A percentile compares a stretch with the other conserved stretches of the same genome.
These are phyloP conservation scores for Hibiscus tridactylites DNA, from an alignment of 345 rosid species.

Conservation along the genomic window DNA sequence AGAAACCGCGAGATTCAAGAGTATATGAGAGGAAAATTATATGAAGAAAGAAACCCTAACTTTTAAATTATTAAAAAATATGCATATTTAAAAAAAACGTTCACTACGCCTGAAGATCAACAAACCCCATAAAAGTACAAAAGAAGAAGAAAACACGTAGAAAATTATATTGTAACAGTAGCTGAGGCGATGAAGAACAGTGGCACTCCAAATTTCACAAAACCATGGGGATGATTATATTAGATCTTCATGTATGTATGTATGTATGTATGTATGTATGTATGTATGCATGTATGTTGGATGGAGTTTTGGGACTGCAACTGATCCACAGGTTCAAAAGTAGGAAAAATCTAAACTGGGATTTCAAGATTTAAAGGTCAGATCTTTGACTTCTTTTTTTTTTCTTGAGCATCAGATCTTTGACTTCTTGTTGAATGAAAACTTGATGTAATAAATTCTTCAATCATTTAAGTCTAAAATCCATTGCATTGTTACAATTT, in stretches of 20 bases:
- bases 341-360: neutral
- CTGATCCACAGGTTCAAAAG: slow-evolving; percentile 9
- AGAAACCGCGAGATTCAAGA: slow-evolving; percentile 40
- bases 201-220: slow-evolving; percentile 19
- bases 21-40: neutral
- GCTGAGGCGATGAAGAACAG: slow-evolving; percentile 7
- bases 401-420: too few species aligned
- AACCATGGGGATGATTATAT: neutral
- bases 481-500: neutral
- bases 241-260: neutral
- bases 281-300: too few species aligned
- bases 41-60: neutral
- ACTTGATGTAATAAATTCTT: neutral
- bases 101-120: neutral
- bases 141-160: neutral
- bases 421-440: neutral
- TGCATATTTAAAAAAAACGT: neutral
- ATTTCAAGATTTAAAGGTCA: neutral
- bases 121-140: neutral
- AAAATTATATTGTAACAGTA: neutral
- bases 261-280: too few species aligned
- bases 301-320: neutral
- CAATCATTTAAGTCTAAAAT: neutral
- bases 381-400: neutral
- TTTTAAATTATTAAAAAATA: too few species aligned